Evolutionary conservation across 495 filamentous ascomycete species (phyloP).

Genomic region (Halenospora varia): DNA sequence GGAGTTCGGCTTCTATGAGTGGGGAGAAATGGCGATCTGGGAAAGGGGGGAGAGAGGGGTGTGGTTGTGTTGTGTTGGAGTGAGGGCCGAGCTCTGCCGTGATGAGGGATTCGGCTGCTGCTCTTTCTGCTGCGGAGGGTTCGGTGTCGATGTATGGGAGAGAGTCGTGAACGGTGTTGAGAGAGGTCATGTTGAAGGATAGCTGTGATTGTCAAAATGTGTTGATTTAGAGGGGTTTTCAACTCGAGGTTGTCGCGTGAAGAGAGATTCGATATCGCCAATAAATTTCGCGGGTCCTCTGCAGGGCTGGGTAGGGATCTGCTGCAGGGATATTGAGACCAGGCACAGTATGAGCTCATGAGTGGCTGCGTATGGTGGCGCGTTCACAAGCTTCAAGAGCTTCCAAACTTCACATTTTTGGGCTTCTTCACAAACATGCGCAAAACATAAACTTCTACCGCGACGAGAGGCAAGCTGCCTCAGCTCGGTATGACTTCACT

Average conservation of each 20-base stretch:
- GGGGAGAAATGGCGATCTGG: constrained; percentile 46
- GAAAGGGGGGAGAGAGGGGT: constrained; percentile 34
- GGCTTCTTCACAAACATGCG: no score
- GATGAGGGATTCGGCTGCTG: constrained; percentile 60
- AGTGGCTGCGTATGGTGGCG: neutral
- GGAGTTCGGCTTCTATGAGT: constrained; percentile 58
- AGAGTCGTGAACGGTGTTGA: constrained; percentile 60
- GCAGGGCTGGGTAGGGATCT: neutral
- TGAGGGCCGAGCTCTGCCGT: constrained; percentile 56
- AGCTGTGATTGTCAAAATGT: no score
- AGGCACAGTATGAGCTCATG: neutral
- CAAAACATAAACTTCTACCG: no score
- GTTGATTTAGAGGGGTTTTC: neutral
- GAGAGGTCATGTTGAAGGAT: constrained; percentile 16
- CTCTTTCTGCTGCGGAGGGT: constrained; percentile 54
- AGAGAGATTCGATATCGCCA: neutral
- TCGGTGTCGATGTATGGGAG: constrained; percentile 77
- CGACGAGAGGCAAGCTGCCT: neutral
- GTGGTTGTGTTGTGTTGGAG: constrained; percentile 33
- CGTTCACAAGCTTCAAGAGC: neutral
- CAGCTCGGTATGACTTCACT: neutral
- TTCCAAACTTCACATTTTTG: no score
- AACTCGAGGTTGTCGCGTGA: neutral
- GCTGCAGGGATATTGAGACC: neutral
- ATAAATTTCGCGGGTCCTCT: neutral